Evolutionary conservation across 768 basidiomycete species (phyloP).

Genomic region (Mycena galericulata): DNA sequence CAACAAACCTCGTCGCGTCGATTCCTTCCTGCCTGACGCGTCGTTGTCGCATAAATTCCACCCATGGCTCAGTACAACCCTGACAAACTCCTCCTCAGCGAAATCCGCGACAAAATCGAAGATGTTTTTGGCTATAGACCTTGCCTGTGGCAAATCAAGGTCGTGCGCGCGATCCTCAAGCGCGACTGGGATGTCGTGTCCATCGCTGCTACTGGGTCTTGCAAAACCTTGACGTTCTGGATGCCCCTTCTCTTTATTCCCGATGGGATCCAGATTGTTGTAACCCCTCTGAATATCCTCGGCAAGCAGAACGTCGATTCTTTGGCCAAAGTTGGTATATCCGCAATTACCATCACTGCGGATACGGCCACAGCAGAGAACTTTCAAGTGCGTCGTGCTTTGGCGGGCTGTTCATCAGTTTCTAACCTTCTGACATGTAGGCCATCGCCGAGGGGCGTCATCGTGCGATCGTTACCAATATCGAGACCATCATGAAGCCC

Average conservation of each 20-base stretch:
- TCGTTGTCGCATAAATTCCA: background rate
- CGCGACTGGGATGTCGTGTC: constrained; percentile 4
- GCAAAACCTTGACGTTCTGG: constrained; percentile 14
- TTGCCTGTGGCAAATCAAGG: constrained; percentile 8
- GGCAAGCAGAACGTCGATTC: constrained; percentile 13
- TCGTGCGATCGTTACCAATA: constrained; percentile 2
- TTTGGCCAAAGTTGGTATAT: constrained; percentile 1
- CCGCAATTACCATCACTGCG: background rate
- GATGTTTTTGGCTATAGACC: background rate
- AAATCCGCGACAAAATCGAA: constrained; percentile 8
- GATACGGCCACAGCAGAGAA: constrained; percentile 1
- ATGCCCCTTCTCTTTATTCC: constrained; percentile 18
- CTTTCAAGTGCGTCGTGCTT: background rate
- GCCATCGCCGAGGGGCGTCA: background rate
- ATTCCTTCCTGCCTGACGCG: background rate
- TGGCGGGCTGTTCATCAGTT: background rate
- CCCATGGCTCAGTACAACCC: background rate
- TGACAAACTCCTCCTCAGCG: background rate
- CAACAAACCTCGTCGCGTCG: background rate
- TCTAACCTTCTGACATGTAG: background rate
- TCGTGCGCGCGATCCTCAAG: constrained; percentile 8
- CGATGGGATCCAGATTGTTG: constrained; percentile 7
- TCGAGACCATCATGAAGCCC: background rate
- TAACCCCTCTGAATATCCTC: constrained; percentile 6
- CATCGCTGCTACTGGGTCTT: constrained; percentile 7